A percentile compares a stretch with the other conserved stretches of the same genome.
phyloP scores from a whole-genome alignment of 2,329 filamentous ascomycete species.

The Fusarium algeriense region DNA sequence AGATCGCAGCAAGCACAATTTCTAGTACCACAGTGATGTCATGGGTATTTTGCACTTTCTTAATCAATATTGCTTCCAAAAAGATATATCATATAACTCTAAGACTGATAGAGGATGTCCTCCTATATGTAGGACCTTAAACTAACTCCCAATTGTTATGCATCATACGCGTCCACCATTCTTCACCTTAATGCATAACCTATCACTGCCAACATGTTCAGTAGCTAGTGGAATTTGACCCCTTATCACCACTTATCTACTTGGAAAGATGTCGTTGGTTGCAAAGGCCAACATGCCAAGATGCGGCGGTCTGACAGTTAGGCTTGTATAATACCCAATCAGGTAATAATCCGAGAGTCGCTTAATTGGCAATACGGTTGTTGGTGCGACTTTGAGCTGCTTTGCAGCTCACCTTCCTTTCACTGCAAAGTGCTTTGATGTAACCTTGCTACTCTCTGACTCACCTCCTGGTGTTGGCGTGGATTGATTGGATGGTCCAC shows the following conservation, averaged over 20 bases:
- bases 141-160: too few relatives aligned
- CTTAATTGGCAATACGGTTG: background rate
- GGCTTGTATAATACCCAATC: background rate
- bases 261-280: background rate
- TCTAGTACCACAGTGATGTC: too few relatives aligned
- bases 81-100: too few relatives aligned
- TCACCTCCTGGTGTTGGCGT: background rate
- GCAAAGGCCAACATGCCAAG: background rate
- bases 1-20: too few relatives aligned
- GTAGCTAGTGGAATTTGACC: background rate
- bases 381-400: background rate
- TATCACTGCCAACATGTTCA: too few relatives aligned
- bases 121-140: too few relatives aligned
- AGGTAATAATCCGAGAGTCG: slow-evolving; percentile 3
- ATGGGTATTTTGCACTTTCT: too few relatives aligned
- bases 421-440: background rate
- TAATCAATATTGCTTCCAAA: too few relatives aligned
- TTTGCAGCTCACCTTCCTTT: slow-evolving; percentile 5
- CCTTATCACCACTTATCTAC: too few relatives aligned
- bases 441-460: slow-evolving; percentile 6
- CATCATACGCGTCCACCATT: too few relatives aligned
- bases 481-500: background rate
- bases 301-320: background rate
- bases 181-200: too few relatives aligned
- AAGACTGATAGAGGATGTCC: too few relatives aligned